Base-by-base conservation (phyloP, 2,329 filamentous ascomycete genomes). In the Allantophomopsis lycopodina region DNA sequence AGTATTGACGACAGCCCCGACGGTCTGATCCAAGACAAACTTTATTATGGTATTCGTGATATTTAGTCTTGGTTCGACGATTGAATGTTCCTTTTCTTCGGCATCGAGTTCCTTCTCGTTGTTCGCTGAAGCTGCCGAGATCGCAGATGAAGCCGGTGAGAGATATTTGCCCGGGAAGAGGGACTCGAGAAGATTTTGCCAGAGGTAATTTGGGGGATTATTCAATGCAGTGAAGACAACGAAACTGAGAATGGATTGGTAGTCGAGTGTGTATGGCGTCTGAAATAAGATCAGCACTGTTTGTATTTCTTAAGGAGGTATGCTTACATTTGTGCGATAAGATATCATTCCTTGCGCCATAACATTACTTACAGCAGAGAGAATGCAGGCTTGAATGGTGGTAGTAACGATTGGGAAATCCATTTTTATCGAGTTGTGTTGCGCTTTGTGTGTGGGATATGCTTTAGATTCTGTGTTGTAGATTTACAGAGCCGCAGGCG, bases 171-270 rank as follows among this genome's bases (percentile, higher is more conserved):
- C 47, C 0, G 87, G 87, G 53, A 86, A 93, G 3, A 66, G 60
- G 5, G 70, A 63, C 60, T 94, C 87, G 39, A 94, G 69, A 54
- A 72, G 83, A 32, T 75, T 70, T 66, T 94, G 87, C 87, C 86
- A 94, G 50, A 84, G 55, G 54, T 86, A 84, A 60, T 95, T 95
- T 35, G 83, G 83, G 2, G 87, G 86, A 32, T 79, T 81, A 58
- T 71, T 79, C 43, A 94, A 55, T 28, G 83, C 54, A 47, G 79
- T 73, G 64, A 80, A 94, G 39, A 85, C 53, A 38, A 83, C 62
- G 59, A 93, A 94, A 55, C 87, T 83, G 48, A 87, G 62, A 34
- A 94, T 67, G 4, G 81, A 75, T 5, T 71, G 60, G 60, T 70
- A 69, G 59, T 87, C 73, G 49, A 93, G 63, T 17, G 63, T 58